Evolutionary conservation across 441 rosid species (phyloP), one percentile per base, ranked within the genome.

Genomic region (Erodium texanum): DNA sequence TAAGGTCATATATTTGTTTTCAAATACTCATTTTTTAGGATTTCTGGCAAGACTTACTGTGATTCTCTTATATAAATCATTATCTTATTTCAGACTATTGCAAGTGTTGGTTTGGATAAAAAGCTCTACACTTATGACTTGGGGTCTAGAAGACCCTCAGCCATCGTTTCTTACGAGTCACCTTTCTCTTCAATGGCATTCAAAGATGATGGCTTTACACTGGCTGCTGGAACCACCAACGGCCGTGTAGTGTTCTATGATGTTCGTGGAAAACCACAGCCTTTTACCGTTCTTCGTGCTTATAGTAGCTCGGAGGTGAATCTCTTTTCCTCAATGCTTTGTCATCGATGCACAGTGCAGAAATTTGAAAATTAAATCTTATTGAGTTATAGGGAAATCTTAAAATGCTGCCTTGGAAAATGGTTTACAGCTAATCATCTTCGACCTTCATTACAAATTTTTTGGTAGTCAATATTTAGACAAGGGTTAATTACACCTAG

Each of bases 51-150:
- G 71, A 41, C 15, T 43, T 29, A 15, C 54, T 27, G n/a, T n/a
- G n/a, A 12, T 76, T 69, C 20, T 85, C 19, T 38, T 34, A 3
- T 61, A 70, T 71, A 27, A 64, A 72, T 62, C 52, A 45, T 38
- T 66, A 5, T 66, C 68, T 70, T 50, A 66, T 71, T 68, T 76
- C 92, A 94, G 99, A 84, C 84, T 66, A 85, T 94, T 69, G 96
- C 94, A 65, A 94, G 96, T 73, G 89, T 94, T 78, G 99, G 99
- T 70, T 79, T 92, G 83, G 98, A 94, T 82, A 92, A 94, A 79
- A 94, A 92, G 81, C 75, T 94, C 59, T 92, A 94, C 78, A 92
- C 90, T 50, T 94, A 83, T 70, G 99, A 94, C 73, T 81, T 96
- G 56, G 89, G 96, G 75, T 92, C 96, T 71, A 83, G 88, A 81